These are phyloP conservation scores for Breynia disticha DNA, from an alignment of 441 rosid species.

Conservation along the genomic window DNA sequence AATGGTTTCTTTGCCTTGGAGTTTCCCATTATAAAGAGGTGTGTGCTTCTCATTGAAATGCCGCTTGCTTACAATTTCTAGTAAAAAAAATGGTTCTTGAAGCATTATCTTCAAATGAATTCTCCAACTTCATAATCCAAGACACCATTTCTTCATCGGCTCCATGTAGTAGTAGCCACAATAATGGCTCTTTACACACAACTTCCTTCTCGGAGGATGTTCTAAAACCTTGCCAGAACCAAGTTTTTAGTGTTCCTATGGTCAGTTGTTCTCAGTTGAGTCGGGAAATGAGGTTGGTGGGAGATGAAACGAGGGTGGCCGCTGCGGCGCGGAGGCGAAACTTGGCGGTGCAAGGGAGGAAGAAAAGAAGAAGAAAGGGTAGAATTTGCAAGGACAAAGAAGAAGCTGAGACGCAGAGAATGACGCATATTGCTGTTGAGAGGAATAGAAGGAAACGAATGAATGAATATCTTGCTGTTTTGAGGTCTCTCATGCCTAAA, in stretches of 20 bases:
- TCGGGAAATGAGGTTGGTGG: not conserved
- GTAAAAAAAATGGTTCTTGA: constrained; percentile 44
- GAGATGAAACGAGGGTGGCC: not conserved
- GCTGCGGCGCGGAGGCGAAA: constrained; percentile 10
- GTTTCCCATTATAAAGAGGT: no score
- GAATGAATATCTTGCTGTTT: constrained; percentile 71
- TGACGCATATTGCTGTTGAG: constrained; percentile 88
- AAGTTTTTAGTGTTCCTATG: constrained; percentile 2
- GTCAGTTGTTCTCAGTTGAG: not conserved
- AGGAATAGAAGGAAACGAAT: constrained; percentile 77
- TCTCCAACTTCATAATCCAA: constrained; percentile 45
- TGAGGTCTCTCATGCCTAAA: constrained; percentile 81
- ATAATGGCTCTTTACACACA: constrained; percentile 22
- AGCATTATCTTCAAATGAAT: constrained; percentile 57
- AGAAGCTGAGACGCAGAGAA: constrained; percentile 81
- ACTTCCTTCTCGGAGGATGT: constrained; percentile 13
- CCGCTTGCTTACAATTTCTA: no score
- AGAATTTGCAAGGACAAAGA: constrained; percentile 73
- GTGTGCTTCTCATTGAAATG: no score
- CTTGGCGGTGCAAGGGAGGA: constrained; percentile 36
- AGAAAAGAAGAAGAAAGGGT: constrained; percentile 58
- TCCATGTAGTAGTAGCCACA: constrained; percentile 28
- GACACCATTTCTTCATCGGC: constrained; percentile 55
- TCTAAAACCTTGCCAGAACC: constrained; percentile 11
- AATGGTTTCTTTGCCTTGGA: no score